Conservation (phyloP, 2,329 filamentous ascomycete species). For the Arthrobotrys pseudoclavata region DNA sequence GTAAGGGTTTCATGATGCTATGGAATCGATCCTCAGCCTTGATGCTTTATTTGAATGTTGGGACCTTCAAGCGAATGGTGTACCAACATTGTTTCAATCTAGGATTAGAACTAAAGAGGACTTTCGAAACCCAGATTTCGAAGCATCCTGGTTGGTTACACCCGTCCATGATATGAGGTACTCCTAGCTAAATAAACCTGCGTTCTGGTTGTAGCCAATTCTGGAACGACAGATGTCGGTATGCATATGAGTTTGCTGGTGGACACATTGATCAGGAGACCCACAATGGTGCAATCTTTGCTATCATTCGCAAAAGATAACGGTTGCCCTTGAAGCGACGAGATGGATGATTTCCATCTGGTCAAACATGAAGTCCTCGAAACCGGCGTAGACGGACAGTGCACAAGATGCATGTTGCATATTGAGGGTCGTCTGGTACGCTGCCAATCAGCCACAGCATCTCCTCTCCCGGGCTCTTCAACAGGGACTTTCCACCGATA, state of each 20-base stretch:
- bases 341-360: no score
- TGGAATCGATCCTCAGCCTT: neutral
- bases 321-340: neutral
- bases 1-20: conserved; percentile 6
- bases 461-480: neutral
- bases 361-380: no score
- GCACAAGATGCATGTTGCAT: neutral
- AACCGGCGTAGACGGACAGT: neutral
- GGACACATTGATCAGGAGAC: neutral
- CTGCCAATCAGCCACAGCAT: neutral
- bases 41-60: neutral
- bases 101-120: neutral
- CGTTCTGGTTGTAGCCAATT: conserved; percentile 7
- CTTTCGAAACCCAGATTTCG: neutral
- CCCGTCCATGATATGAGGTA: neutral
- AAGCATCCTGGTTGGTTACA: neutral
- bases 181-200: neutral
- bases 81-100: neutral
- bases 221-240: conserved; percentile 17
- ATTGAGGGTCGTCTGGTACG: no score
- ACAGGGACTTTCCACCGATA: neutral
- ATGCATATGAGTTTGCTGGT: conserved; percentile 22
- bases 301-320: conserved; percentile 12
- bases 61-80: neutral
- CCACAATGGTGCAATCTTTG: conserved; percentile 21